These are phyloP conservation scores for Xylariales sp. DNA, from an alignment of 2,329 filamentous ascomycete species.

Conservation along the genomic window DNA sequence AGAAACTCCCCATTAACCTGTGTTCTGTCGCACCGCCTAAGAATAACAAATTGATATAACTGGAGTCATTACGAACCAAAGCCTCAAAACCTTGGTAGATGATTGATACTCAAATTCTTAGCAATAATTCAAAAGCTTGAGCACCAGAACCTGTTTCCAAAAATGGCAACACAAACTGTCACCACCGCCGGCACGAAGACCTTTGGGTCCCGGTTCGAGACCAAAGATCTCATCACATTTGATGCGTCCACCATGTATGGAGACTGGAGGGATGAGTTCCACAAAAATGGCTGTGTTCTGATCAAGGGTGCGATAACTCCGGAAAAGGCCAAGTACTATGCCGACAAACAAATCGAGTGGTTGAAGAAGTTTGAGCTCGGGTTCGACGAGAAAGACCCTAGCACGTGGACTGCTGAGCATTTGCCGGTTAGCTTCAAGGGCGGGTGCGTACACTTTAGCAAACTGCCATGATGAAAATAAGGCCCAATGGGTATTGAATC, in stretches of 20 bases:
- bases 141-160: not conserved
- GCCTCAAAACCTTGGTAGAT: too few relatives aligned
- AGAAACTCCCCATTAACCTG: too few relatives aligned
- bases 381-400: constrained; percentile 31
- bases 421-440: constrained; percentile 38
- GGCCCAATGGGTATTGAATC: not conserved
- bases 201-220: constrained; percentile 12
- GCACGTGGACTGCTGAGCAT: constrained; percentile 37
- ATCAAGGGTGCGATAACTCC: constrained; percentile 32
- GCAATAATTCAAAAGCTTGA: not conserved
- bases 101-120: too few relatives aligned
- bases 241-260: constrained; percentile 22
- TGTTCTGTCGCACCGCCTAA: too few relatives aligned
- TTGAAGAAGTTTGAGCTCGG: constrained; percentile 33
- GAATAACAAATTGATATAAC: too few relatives aligned
- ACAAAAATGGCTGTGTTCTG: constrained; percentile 33
- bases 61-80: too few relatives aligned
- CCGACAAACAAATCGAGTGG: constrained; percentile 34
- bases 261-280: constrained; percentile 41
- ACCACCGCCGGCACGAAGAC: constrained; percentile 10
- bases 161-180: constrained; percentile 4
- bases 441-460: too few relatives aligned
- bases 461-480: not conserved
- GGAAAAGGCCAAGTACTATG: constrained; percentile 33
- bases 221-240: constrained; percentile 17